Conservation (phyloP, 106 monocot species). For the Platanthera guangdongensis region DNA sequence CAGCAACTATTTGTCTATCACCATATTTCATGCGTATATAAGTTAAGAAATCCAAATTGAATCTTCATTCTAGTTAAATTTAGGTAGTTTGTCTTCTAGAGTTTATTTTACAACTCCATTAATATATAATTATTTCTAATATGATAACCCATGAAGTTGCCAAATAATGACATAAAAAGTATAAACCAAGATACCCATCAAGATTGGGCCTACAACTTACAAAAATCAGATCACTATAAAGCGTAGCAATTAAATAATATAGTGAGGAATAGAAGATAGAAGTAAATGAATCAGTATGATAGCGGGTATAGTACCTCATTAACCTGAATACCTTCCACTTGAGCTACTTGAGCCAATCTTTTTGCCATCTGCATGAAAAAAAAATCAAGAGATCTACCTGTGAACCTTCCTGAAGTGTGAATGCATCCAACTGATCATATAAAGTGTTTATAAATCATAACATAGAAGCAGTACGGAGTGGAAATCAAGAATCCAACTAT, state of each 20-base stretch:
- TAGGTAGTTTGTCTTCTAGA: not conserved
- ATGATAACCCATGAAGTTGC: not conserved
- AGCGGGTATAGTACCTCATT: conserved; percentile 50
- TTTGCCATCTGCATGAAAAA: conserved; percentile 67
- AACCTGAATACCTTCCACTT: conserved; percentile 71
- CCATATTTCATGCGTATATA: not conserved
- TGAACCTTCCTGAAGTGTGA: not conserved
- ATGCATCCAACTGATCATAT: not conserved
- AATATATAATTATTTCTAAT: not conserved
- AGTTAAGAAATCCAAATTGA: not conserved
- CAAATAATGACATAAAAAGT: not conserved
- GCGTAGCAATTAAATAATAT: not conserved
- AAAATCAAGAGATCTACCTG: not conserved
- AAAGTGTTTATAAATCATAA: not conserved
- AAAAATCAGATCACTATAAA: not conserved
- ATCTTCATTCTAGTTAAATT: not conserved
- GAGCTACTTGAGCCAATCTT: conserved; percentile 77
- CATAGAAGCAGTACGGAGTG: not conserved
- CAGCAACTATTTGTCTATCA: no score
- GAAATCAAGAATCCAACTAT: not conserved
- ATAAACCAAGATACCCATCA: not conserved
- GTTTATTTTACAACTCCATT: not conserved
- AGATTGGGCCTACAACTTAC: not conserved
- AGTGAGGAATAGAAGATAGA: not conserved
- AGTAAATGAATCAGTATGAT: not conserved